A percentile compares a stretch with the other conserved stretches of the same genome.
Evolutionary conservation across 495 filamentous ascomycete species (phyloP).

Genomic region (Trypethelium eluteriae): DNA sequence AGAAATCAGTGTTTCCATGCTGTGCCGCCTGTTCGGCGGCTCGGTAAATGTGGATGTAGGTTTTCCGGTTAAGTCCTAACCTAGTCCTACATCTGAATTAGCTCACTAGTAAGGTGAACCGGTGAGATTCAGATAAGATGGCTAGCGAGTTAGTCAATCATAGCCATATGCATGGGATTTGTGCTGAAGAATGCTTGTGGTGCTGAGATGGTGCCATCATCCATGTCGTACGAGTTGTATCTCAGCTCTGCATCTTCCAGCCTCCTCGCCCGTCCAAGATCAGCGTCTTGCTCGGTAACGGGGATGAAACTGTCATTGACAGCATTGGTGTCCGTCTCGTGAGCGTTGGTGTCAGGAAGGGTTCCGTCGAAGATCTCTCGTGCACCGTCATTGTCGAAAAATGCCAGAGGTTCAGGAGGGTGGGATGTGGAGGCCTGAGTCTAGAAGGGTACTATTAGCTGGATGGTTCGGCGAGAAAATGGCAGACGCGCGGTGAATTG

Average conservation of each 20-base stretch:
- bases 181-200: not conserved
- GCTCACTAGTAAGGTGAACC: too few relatives aligned
- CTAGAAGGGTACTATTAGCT: not conserved
- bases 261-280: constrained; percentile 3
- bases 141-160: not conserved
- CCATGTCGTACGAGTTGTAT: constrained; percentile 6
- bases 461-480: too few relatives aligned
- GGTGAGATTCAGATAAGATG: not conserved
- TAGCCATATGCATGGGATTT: not conserved
- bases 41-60: not conserved
- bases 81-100: too few relatives aligned
- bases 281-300: constrained; percentile 4
- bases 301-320: not conserved
- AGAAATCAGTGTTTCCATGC: not conserved
- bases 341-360: constrained; percentile 5
- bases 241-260: not conserved
- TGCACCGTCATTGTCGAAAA: not conserved
- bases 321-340: not conserved
- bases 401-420: not conserved
- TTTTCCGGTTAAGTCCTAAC: too few relatives aligned
- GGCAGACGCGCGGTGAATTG: not conserved
- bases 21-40: not conserved
- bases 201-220: not conserved
- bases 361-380: constrained; percentile 4
- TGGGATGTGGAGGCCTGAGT: not conserved